A percentile compares a stretch with the other conserved stretches of the same genome.
These are phyloP conservation scores for Cordyceps tenuipes DNA, from an alignment of 2,329 filamentous ascomycete genomes.

Conservation along the genomic window DNA sequence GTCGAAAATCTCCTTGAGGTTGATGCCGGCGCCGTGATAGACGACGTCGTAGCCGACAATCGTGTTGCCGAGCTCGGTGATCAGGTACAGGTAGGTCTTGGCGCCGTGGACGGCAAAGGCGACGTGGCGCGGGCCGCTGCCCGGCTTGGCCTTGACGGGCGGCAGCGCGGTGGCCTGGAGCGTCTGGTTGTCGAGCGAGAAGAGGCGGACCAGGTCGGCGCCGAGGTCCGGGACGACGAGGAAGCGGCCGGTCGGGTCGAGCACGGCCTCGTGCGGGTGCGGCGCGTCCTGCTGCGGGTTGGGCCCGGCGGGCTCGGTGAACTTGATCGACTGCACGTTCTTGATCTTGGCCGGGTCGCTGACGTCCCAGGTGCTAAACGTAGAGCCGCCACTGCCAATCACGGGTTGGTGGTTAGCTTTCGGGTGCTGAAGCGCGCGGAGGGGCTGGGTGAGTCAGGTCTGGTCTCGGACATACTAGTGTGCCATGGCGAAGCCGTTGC, in stretches of 20 bases:
- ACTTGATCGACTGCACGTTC: constrained; percentile 31
- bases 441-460: no score
- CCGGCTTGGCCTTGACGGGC: constrained; percentile 36
- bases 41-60: constrained; percentile 48
- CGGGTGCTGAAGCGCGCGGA: no score
- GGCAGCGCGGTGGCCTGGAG: constrained; percentile 30
- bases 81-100: constrained; percentile 49
- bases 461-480: constrained; percentile 33
- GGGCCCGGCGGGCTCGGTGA: constrained; percentile 29
- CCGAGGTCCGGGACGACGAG: constrained; percentile 43
- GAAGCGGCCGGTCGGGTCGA: constrained; percentile 41
- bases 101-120: constrained; percentile 41
- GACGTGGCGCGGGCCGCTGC: constrained; percentile 57
- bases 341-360: constrained; percentile 28
- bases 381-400: constrained; percentile 27
- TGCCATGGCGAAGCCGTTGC: constrained; percentile 30
- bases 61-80: constrained; percentile 52
- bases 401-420: no score
- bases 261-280: constrained; percentile 39
- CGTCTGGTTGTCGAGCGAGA: constrained; percentile 37
- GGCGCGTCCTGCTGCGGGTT: constrained; percentile 31
- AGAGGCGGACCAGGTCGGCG: constrained; percentile 47
- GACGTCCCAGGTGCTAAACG: constrained; percentile 38
- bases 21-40: constrained; percentile 35
- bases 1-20: constrained; percentile 38